A percentile compares a stretch with the other conserved stretches of the same genome.
phyloP scores from a whole-genome alignment of 2,329 filamentous ascomycete genomes.

The Colletotrichum filicis region DNA sequence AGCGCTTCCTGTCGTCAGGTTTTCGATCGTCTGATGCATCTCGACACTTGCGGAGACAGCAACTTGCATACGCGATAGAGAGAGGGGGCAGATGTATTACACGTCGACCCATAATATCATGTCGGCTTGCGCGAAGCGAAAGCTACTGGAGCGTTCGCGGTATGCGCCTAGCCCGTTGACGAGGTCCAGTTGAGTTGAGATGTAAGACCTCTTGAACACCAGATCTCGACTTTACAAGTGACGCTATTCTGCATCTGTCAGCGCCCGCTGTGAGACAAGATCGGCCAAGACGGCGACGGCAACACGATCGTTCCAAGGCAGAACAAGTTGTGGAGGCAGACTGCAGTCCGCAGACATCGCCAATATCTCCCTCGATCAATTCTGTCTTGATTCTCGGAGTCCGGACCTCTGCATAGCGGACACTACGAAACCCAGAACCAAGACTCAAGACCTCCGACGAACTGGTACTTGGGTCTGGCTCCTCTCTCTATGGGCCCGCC shows the following conservation, averaged over 20 bases:
- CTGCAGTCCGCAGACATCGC: background rate
- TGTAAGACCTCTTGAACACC: slow-evolving; percentile 11
- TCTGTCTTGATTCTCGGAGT: slow-evolving; percentile 3
- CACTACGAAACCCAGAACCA: background rate
- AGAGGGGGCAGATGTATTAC: background rate
- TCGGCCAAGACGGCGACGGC: slow-evolving; percentile 26
- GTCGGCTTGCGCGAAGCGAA: background rate
- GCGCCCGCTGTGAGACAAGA: background rate
- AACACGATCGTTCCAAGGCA: slow-evolving; percentile 23
- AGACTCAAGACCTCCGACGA: background rate
- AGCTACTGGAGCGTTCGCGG: background rate
- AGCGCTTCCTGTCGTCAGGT: slow-evolving; percentile 9
- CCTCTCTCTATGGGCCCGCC: background rate
- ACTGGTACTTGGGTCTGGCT: background rate
- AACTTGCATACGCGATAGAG: background rate
- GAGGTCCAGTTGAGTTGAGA: background rate
- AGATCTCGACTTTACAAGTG: background rate
- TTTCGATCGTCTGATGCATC: slow-evolving; percentile 13
- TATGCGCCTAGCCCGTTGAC: background rate
- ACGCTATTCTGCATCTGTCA: slow-evolving; percentile 9
- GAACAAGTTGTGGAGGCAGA: slow-evolving; percentile 15
- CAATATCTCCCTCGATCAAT: background rate
- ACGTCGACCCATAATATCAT: background rate
- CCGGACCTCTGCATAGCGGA: background rate
- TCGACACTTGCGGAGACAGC: background rate